These are phyloP conservation scores for Codiaeum variegatum DNA, from an alignment of 441 rosid species.

Conservation along the genomic window DNA sequence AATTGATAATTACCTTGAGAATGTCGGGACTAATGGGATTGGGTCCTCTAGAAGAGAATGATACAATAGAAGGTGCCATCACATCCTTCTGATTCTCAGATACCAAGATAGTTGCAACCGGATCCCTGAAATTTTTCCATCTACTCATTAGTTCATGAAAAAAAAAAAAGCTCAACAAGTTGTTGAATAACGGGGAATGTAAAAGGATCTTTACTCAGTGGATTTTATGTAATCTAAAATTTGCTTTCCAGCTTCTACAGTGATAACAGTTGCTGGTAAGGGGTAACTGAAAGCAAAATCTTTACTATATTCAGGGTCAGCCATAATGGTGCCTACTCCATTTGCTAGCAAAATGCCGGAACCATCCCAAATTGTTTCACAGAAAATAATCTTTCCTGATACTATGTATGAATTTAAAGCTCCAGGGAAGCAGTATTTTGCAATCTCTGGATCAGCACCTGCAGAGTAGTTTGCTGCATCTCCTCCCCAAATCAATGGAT, in stretches of 20 bases:
- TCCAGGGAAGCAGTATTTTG: constrained; percentile 26
- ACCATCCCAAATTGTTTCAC: constrained; percentile 33
- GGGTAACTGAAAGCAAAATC: constrained; percentile 39
- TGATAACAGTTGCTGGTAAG: constrained; percentile 43
- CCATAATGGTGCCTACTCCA: constrained; percentile 37
- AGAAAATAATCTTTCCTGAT: constrained; percentile 62
- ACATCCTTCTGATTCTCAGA: constrained; percentile 38
- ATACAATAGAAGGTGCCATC: constrained; percentile 59
- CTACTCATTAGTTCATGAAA: no score
- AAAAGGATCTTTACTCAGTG: constrained; percentile 18
- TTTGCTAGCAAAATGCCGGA: constrained; percentile 19
- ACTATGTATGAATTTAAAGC: constrained; percentile 32
- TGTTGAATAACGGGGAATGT: no score
- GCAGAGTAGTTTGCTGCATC: constrained; percentile 40
- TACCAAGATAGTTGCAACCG: constrained; percentile 57
- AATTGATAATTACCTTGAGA: constrained; percentile 49
- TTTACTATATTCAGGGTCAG: constrained; percentile 6
- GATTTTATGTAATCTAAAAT: constrained; percentile 55
- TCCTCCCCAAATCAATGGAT: constrained; percentile 45
- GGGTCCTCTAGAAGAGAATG: constrained; percentile 83
- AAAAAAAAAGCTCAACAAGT: no score
- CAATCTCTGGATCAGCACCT: constrained; percentile 18
- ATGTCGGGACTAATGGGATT: constrained; percentile 51
- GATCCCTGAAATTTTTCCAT: constrained; percentile 39
- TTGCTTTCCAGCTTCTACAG: constrained; percentile 42